Percentiles rank a stretch among this genome's conserved stretches.
phyloP scores from a whole-genome alignment of 805 yeast genomes.

The Metschnikowia baotianmanensis region DNA sequence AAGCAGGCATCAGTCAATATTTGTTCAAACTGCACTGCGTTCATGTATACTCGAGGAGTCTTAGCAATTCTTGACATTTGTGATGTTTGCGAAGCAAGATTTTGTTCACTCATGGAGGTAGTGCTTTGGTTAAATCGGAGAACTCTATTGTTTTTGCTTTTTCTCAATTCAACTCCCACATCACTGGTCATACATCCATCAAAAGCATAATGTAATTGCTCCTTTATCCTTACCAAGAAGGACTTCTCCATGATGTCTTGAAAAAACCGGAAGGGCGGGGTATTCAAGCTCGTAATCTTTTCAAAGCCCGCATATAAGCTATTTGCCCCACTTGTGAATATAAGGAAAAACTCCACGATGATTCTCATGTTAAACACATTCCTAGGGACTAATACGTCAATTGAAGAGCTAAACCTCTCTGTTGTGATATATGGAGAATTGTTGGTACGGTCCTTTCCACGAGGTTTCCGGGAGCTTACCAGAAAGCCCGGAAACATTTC shows the following conservation, averaged over 20 bases:
- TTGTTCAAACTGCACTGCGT: constrained; percentile 46
- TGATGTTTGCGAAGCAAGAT: constrained; percentile 1
- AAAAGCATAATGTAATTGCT: constrained; percentile 52
- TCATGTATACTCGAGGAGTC: constrained; percentile 30
- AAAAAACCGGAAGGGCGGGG: constrained; percentile 46
- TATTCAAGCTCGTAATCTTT: constrained; percentile 10
- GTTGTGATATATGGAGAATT: constrained; percentile 54
- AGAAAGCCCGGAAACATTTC: constrained; percentile 72
- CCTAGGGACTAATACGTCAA: constrained; percentile 64
- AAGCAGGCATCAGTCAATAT: constrained; percentile 49
- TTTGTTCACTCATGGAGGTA: constrained; percentile 6
- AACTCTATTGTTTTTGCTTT: constrained; percentile 1
- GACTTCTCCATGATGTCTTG: constrained; percentile 59
- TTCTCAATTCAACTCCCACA: constrained; percentile 8
- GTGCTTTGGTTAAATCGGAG: constrained; percentile 12
- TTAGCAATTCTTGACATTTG: constrained; percentile 3
- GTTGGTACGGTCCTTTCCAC: constrained; percentile 8
- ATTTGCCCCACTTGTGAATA: constrained; percentile 61
- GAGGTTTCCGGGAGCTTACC: constrained; percentile 16
- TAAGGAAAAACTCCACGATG: constrained; percentile 67
- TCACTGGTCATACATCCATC: constrained; percentile 31
- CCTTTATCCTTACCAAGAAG: constrained; percentile 63
- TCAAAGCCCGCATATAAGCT: constrained; percentile 23
- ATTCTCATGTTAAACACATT: constrained; percentile 78
- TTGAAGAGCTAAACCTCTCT: constrained; percentile 53